Base-by-base conservation (phyloP, 2,329 filamentous ascomycete genomes). In the Alternaria longipes region DNA sequence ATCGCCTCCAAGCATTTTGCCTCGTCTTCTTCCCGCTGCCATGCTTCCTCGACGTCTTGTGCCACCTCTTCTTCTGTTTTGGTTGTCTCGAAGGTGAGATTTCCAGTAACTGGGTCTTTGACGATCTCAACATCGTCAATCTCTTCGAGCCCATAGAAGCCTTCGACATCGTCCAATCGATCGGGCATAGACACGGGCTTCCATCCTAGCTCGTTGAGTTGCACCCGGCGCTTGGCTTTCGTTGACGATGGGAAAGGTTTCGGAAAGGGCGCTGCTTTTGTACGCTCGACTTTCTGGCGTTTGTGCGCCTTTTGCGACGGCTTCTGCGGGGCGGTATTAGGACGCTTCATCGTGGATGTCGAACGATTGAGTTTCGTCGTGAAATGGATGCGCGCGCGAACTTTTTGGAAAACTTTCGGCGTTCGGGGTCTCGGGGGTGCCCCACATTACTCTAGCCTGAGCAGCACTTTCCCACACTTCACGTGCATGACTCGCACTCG, bases 81-180 rank as follows among this genome's bases (percentile, higher is more conserved):
- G 26, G 68, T 66, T 26, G 76, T 76, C 62, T 71, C 68, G 59
- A 81, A 84, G 6, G 80, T 77, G 5, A 84, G 64, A 16, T 72
- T 75, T 8, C 88, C 88, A 30, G 90, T 84, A 3, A 72, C 69
- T 0, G 68, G 70, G 24, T 84, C 81, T 63, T 85, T 87, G 42
- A 97, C 83, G n/a, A 99, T 85, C 30, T 97, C 91, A 1, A 99
- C 92, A 53, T 92, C 93, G 16, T 97, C 92, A 47, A 98, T 90
- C 72, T 98, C 94, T 73, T 99, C 93, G 2, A 99, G 81, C 0
- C 92, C 93, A 71, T 90, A 96, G 78, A 99, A 97, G 0, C 95
- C 95, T 66, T 96, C 93, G n/a, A 92, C 92, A 80, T 97, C 92
- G 46, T 94, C 89, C 69, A 94, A 84, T 74, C 91, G 89, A 73